phyloP scores from a whole-genome alignment of 257 asterid genomes.

The Solanum chilense region DNA sequence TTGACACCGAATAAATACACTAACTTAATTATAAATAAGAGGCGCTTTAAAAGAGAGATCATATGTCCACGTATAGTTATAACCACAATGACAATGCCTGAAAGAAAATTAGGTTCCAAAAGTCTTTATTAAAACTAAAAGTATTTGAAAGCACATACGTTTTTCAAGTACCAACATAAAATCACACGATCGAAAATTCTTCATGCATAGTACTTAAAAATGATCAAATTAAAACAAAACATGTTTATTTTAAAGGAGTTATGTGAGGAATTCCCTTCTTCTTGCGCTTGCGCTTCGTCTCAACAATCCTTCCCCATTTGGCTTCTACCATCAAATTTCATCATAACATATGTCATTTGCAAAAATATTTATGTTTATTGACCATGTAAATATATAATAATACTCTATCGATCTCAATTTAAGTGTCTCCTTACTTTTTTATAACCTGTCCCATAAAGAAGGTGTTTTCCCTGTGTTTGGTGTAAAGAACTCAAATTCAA shows the following conservation, averaged over 20 bases:
- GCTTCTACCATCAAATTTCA: conserved; percentile 2
- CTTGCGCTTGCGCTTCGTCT: background rate
- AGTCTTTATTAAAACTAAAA: no score
- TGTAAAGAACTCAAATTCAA: no score
- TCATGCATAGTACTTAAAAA: background rate
- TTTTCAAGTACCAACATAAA: background rate
- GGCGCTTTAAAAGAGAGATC: no score
- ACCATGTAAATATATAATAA: background rate
- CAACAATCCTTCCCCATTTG: background rate
- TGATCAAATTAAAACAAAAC: background rate
- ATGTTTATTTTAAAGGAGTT: background rate
- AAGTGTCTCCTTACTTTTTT: background rate
- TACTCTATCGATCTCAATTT: no score
- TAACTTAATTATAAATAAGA: no score
- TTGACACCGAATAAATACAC: no score
- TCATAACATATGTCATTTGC: background rate
- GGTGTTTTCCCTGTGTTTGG: no score
- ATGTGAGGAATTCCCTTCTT: conserved; percentile 4
- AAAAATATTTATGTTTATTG: background rate
- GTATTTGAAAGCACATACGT: background rate
- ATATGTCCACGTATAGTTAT: no score
- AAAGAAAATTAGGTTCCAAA: background rate
- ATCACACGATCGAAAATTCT: background rate
- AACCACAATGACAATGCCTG: background rate
- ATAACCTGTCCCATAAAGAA: no score